A percentile compares a stretch with the other conserved stretches of the same genome.
Conservation (phyloP, 2,329 filamentous ascomycete genomes). For the Drechslera avenae region DNA sequence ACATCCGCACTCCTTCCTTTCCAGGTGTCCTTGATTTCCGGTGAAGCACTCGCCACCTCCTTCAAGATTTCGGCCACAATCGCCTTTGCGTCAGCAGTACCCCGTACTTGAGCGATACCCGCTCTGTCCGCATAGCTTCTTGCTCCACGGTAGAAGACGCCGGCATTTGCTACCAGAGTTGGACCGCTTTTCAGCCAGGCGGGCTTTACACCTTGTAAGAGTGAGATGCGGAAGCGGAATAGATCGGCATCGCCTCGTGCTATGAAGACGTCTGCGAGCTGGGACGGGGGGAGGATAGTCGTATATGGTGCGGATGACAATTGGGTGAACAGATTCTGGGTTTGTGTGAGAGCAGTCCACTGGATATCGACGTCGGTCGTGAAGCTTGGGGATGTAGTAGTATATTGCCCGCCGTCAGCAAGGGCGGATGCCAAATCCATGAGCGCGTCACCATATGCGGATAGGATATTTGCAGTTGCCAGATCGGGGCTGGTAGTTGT, state of each 20-base stretch:
- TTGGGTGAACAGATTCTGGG: constrained; percentile 36
- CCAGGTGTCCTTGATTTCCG: constrained; percentile 48
- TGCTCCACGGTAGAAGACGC: constrained; percentile 46
- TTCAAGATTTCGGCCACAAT: constrained; percentile 55
- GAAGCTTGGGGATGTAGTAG: constrained; percentile 17
- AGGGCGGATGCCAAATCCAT: constrained; percentile 59
- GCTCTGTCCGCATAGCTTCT: constrained; percentile 41
- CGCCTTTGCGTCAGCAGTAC: constrained; percentile 55
- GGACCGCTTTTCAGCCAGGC: constrained; percentile 41
- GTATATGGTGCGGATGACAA: constrained; percentile 26
- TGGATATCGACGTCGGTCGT: constrained; percentile 30
- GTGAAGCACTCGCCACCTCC: constrained; percentile 42
- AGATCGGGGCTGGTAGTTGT: constrained; percentile 57
- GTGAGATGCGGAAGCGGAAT: constrained; percentile 41
- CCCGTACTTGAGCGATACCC: constrained; percentile 45
- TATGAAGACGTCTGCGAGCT: constrained; percentile 40
- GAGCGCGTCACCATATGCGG: constrained; percentile 63
- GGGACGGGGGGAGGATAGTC: constrained; percentile 26
- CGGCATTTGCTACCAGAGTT: constrained; percentile 46
- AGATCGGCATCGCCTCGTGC: constrained; percentile 43
- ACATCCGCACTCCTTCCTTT: constrained; percentile 49
- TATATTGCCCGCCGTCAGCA: constrained; percentile 31
- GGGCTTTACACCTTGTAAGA: constrained; percentile 27
- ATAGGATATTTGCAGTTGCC: constrained; percentile 58
- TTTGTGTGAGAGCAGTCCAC: constrained; percentile 42